phyloP scores from a whole-genome alignment of 208 protist genomes.

The Phytomonas sp. region DNA sequence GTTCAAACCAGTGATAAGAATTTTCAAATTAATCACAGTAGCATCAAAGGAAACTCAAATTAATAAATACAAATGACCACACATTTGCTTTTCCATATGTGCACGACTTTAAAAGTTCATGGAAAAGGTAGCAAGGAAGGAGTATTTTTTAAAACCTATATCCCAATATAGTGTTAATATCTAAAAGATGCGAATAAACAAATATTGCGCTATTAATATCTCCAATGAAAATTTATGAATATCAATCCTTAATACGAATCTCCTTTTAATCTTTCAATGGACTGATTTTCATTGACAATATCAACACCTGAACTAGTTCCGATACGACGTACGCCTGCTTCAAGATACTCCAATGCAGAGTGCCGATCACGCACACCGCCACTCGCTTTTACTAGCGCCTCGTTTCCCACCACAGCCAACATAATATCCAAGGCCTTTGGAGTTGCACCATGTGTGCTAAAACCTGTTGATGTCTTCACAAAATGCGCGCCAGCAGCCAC shows the following conservation, averaged over 20 bases:
- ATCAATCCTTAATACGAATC: background rate
- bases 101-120: background rate
- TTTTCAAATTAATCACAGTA: conserved; percentile 4
- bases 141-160: background rate
- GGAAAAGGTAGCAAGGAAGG: background rate
- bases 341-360: conserved; percentile 76
- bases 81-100: background rate
- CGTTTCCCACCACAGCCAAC: conserved; percentile 82
- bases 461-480: conserved; percentile 95
- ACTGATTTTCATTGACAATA: conserved; percentile 20
- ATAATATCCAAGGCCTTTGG: conserved; percentile 86
- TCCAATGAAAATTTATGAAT: background rate
- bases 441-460: conserved; percentile 84
- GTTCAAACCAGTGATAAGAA: conserved; percentile 1
- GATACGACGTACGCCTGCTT: conserved; percentile 79
- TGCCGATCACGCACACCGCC: conserved; percentile 83
- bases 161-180: background rate
- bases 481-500: conserved; percentile 83
- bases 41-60: background rate
- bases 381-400: conserved; percentile 77
- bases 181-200: background rate
- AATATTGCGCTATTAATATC: background rate
- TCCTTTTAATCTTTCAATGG: background rate
- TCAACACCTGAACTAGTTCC: conserved; percentile 86
- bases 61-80: background rate